phyloP scores from a whole-genome alignment of 129 eudicot species.

The Pulicaria dysenterica region DNA sequence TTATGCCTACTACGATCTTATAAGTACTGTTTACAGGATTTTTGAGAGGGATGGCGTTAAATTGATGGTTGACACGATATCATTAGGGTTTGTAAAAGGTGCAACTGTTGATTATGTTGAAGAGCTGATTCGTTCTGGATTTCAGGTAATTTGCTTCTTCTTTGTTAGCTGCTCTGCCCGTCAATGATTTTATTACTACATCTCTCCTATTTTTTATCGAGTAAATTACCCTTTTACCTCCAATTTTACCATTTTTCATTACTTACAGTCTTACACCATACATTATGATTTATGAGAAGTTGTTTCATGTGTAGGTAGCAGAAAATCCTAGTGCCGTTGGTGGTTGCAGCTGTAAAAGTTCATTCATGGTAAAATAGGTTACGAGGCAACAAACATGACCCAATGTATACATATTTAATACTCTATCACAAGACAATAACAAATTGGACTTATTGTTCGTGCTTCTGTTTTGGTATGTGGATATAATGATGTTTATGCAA shows the following conservation, averaged over 20 bases:
- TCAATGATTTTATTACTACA: neutral
- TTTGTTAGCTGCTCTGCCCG: too few relatives aligned
- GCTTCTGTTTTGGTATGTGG: neutral
- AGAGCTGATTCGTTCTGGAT: constrained; percentile 94
- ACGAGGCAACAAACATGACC: neutral
- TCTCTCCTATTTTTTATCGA: neutral
- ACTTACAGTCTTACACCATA: neutral
- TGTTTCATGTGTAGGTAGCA: constrained; percentile 54
- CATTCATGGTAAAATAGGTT: constrained; percentile 75
- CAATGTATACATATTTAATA: constrained; percentile 8
- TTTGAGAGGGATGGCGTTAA: constrained; percentile 91
- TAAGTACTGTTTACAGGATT: constrained; percentile 46
- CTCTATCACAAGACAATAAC: neutral
- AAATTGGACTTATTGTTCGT: neutral
- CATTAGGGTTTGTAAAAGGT: constrained; percentile 90
- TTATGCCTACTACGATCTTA: neutral
- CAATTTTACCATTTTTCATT: too few relatives aligned
- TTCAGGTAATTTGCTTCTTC: constrained; percentile 58
- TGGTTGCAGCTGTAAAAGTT: constrained; percentile 98
- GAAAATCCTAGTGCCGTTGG: constrained; percentile 96
- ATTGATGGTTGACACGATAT: constrained; percentile 87
- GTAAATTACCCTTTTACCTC: too few relatives aligned
- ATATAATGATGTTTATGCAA: constrained; percentile 3
- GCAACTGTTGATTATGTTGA: constrained; percentile 96
- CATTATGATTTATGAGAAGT: neutral